Evolutionary conservation across 1,284 basidiomycete species (phyloP), one percentile per base, ranked within the genome.

Genomic region (Ceratobasidium sp.): DNA sequence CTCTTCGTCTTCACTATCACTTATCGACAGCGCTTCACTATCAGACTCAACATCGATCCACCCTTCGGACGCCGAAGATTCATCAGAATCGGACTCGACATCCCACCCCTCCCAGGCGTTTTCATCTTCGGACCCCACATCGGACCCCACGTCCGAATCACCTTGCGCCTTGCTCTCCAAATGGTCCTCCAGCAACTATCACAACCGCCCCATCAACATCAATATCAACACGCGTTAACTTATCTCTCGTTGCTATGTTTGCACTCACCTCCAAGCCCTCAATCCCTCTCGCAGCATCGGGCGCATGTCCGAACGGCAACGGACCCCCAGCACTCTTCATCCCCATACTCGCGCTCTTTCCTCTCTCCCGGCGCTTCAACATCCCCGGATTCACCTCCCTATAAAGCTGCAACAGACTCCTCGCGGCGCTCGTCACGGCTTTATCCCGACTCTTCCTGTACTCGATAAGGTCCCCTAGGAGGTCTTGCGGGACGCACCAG

Each of bases 361-460:
- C 95, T 79, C 97, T 86, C 81, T 99, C 97, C 74, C 95, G 87
- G 76, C 91, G 88, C 84, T 95, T 96, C 79, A 99, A 86, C 89
- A 99, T 89, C 1, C 90, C 91, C 0, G 98, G 98, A 82, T 99
- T 99, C 76, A 98, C 94, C 79, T 99, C 97, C 45, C 98, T 88
- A 85, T 96, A 99, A n/a, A 99, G 85, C 80, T 94, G 93, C 73
- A 99, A 84, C 69, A 99, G 82, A 48, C 96, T 94, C 48, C 98
- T 87, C 0, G 95, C 91, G 41, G 95, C 97, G 14, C 95, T 90
- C 14, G 92, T 92, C 27, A 99, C 96, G 4, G 93, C 90, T 85
- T 99, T 99, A 83, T 99, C 97, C 79, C 93, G 91, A 79, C 94
- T 97, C 86, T 97, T 98, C 80, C 92, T 88, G 83, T 99, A 99